These are phyloP conservation scores for Ceratobasidium sp. DNA, from an alignment of 1,284 basidiomycete genomes.

Conservation along the genomic window DNA sequence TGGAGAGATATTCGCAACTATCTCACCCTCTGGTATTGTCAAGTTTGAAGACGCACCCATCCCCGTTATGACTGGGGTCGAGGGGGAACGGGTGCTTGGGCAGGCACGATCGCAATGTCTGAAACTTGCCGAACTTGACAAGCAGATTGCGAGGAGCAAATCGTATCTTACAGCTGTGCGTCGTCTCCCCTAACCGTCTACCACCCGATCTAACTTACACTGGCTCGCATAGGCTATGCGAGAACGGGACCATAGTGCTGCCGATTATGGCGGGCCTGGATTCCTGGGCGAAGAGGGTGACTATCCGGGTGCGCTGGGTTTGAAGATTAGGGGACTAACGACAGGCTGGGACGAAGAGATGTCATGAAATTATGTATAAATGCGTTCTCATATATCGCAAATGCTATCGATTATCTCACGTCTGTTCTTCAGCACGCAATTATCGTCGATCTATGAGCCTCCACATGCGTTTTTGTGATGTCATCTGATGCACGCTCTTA, in stretches of 20 bases:
- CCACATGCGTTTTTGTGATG: conserved; percentile 30
- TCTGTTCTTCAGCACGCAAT: conserved; percentile 15
- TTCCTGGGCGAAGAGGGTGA: conserved; percentile 40
- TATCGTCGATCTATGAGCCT: not conserved
- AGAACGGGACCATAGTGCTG: conserved; percentile 36
- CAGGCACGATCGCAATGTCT: conserved; percentile 45
- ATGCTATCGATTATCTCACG: not conserved
- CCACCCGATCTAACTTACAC: not conserved
- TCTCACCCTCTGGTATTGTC: conserved; percentile 75
- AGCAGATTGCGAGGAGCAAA: conserved; percentile 48
- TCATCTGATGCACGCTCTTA: conserved; percentile 26
- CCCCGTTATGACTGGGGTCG: conserved; percentile 41
- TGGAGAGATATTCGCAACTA: conserved; percentile 73
- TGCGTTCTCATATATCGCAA: not conserved
- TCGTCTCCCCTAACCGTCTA: not conserved
- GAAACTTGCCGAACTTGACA: conserved; percentile 47
- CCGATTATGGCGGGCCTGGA: conserved; percentile 30
- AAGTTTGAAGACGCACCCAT: conserved; percentile 68
- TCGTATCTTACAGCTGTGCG: conserved; percentile 36
- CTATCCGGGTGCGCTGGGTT: conserved; percentile 41
- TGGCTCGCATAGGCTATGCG: conserved; percentile 14
- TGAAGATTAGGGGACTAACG: conserved; percentile 35
- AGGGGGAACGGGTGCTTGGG: conserved; percentile 47
- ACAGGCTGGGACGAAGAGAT: conserved; percentile 39
- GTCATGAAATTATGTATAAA: conserved; percentile 34